phyloP scores from a whole-genome alignment of 2,329 filamentous ascomycete genomes.

The Botrytis pseudocinerea region DNA sequence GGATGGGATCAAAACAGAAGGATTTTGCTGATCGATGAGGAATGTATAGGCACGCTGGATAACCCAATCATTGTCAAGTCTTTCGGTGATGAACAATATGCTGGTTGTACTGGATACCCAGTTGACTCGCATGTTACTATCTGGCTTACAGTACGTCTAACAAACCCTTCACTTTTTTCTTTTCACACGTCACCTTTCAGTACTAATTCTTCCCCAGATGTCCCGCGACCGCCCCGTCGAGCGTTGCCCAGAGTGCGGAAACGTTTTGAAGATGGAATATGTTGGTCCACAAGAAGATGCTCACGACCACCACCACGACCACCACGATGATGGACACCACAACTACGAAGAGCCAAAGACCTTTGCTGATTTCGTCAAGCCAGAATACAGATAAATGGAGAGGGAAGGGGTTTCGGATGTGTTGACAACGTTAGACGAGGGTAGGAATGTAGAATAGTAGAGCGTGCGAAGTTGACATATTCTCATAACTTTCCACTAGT shows the following conservation, averaged over 20 bases:
- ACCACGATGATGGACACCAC: slow-evolving; percentile 52
- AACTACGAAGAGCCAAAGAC: slow-evolving; percentile 86
- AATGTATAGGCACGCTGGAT: slow-evolving; percentile 72
- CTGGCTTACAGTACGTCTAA: slow-evolving; percentile 75
- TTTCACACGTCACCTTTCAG: not conserved
- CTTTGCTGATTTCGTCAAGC: slow-evolving; percentile 93
- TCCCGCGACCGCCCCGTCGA: slow-evolving; percentile 87
- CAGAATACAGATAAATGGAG: slow-evolving; percentile 76
- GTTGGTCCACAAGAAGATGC: slow-evolving; percentile 72
- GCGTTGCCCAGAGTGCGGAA: slow-evolving; percentile 96
- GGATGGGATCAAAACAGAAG: not conserved
- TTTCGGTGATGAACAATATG: slow-evolving; percentile 93
- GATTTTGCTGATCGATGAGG: slow-evolving; percentile 26
- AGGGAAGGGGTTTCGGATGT: not conserved
- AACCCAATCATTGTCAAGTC: slow-evolving; percentile 90
- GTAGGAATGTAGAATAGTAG: slow-evolving; percentile 17
- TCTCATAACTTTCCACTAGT: slow-evolving; percentile 5
- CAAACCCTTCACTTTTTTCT: not conserved
- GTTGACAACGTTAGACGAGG: not conserved
- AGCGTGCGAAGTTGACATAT: slow-evolving; percentile 18
- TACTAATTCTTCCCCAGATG: slow-evolving; percentile 53
- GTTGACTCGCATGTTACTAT: slow-evolving; percentile 87
- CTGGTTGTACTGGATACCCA: slow-evolving; percentile 91
- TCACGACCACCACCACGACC: slow-evolving; percentile 56
- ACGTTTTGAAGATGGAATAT: slow-evolving; percentile 97